These are phyloP conservation scores for Crithidia acanthocephali DNA, from an alignment of 208 protist genomes.

Conservation along the genomic window DNA sequence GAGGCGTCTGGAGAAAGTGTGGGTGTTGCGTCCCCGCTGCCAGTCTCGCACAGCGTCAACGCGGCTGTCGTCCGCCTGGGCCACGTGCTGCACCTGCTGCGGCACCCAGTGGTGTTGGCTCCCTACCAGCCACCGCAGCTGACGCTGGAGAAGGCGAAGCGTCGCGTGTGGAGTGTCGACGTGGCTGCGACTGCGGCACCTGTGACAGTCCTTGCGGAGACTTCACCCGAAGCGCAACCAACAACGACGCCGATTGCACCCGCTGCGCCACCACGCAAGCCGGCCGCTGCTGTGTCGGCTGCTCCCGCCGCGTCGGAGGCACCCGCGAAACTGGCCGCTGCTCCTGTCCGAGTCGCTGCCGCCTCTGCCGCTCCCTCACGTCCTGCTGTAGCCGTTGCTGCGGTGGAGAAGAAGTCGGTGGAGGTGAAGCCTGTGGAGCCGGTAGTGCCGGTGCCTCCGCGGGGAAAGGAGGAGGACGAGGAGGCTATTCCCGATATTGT, in stretches of 20 bases:
- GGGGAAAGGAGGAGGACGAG: slow-evolving; percentile 28
- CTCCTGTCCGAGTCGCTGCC: not conserved
- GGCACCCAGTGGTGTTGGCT: slow-evolving; percentile 54
- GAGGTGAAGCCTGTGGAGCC: not conserved
- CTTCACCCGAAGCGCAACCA: not conserved
- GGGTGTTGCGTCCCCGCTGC: too few relatives aligned
- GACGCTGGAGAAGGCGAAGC: slow-evolving; percentile 46
- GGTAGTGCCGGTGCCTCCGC: not conserved
- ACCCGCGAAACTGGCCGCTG: too few relatives aligned
- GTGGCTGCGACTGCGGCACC: not conserved
- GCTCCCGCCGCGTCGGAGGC: too few relatives aligned
- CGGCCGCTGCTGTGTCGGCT: not conserved
- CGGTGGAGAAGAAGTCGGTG: not conserved
- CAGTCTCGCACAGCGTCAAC: slow-evolving; percentile 28
- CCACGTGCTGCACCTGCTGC: slow-evolving; percentile 40
- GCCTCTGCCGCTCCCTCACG: not conserved
- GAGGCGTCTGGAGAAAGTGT: too few relatives aligned
- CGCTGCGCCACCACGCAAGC: not conserved
- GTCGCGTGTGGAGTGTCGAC: slow-evolving; percentile 27
- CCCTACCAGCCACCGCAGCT: slow-evolving; percentile 54
- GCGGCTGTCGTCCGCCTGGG: slow-evolving; percentile 41
- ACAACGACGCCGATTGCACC: not conserved
- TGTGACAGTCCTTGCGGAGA: not conserved
- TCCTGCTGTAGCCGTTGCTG: not conserved
- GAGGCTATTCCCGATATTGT: slow-evolving; percentile 67